Conservation (phyloP, 2,329 filamentous ascomycete genomes). For the Fusarium zealandicum region DNA sequence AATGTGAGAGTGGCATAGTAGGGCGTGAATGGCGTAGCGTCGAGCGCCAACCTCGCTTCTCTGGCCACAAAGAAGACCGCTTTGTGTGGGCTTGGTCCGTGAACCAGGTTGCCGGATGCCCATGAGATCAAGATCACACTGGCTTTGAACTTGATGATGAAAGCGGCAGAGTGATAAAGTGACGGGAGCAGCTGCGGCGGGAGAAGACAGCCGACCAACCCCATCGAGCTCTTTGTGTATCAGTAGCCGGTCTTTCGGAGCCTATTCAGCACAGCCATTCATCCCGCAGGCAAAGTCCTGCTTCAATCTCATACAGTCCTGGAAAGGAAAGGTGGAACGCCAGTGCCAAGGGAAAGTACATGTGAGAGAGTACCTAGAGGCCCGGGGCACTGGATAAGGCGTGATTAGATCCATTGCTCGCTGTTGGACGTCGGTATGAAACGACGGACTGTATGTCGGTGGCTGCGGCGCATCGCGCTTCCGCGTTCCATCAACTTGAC, state of each 20-base stretch:
- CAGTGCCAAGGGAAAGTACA: background rate
- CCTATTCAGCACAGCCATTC: background rate
- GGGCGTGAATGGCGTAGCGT: conserved; percentile 12
- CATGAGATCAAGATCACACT: conserved; percentile 8
- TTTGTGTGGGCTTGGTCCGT: conserved; percentile 11
- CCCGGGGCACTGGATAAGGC: conserved; percentile 7
- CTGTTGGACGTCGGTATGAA: conserved; percentile 2
- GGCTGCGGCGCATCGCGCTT: conserved; percentile 29
- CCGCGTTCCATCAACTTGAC: conserved; percentile 21
- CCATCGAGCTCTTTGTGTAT: conserved; percentile 16
- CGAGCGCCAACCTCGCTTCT: conserved; percentile 9
- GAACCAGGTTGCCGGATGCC: conserved; percentile 31
- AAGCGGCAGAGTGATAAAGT: background rate
- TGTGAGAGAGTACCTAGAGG: background rate
- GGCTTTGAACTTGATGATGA: too few relatives aligned
- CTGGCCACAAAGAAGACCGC: background rate
- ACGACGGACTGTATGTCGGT: conserved; percentile 3
- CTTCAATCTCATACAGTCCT: conserved; percentile 1
- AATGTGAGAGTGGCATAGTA: conserved; percentile 7
- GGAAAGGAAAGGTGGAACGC: conserved; percentile 21
- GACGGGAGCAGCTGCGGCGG: conserved; percentile 2
- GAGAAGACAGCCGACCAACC: background rate
- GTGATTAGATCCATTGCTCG: conserved; percentile 8
- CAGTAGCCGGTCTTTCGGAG: conserved; percentile 14
- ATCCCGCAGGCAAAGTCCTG: background rate